Evolutionary conservation across 2,329 filamentous ascomycete genomes (phyloP), one percentile per base, ranked within the genome.

Genomic region (Phyllosticta paracitricarpa): DNA sequence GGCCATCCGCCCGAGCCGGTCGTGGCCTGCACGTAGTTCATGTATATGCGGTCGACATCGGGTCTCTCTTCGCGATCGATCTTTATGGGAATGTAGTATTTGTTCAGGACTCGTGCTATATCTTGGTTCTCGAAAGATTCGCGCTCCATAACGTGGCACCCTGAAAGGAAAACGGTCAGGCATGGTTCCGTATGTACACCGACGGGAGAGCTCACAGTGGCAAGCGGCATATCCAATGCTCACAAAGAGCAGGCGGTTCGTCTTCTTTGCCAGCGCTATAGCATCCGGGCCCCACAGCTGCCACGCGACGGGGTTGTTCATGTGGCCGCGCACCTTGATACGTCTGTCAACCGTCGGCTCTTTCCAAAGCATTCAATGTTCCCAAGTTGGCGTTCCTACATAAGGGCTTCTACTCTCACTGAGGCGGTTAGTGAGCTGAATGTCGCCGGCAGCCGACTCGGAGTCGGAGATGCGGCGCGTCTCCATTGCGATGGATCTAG

Each of bases 21-120:
- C 10, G 94, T 93, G 1, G 93, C 93, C 72, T 97, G 91, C 51
- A 96, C 88, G 73, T 96, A 99, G 77, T 96, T 96, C 91, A 97
- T 97, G 74, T 97, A 97, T 65, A 97, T 92, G 64, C 89, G 86
- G 71, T 99, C 94, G 65, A 97, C 85, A 71, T 97, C 92, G 8
- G 93, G 93, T 26, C 93, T 86, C 75, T 96, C 91, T 75, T 99
- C 94, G 63, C 92, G 85, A 74, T 99, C 94, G 69, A 97, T 84
- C 68, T 97, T 89, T 72, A 97, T 86, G 3, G 94, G 93, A 54
- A 99, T 85, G 73, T 97, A 99, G 62, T 85, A 84, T 63, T 87
- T 81, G 77, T 97, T 99, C 40, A 99, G 81, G 62, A 96, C 81
- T 25, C 84, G 77, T 17, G 94, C 91, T 63, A 96, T 87, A 64